phyloP scores from a whole-genome alignment of 2,329 filamentous ascomycete genomes.

The Capronia epimyces region DNA sequence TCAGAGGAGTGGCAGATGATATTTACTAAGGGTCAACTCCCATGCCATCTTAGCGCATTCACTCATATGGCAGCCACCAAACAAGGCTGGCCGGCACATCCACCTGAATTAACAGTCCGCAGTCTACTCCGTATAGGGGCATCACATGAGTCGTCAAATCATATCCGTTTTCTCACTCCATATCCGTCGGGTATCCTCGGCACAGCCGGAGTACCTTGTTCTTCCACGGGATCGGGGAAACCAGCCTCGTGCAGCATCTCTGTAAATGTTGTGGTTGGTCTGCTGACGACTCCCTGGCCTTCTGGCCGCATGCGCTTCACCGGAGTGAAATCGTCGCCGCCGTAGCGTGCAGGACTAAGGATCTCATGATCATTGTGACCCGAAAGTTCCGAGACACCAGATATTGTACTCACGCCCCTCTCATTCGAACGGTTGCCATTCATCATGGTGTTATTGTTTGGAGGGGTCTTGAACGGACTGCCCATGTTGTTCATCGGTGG shows the following conservation, averaged over 20 bases:
- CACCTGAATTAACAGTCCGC: neutral
- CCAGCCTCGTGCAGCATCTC: slow-evolving; percentile 27
- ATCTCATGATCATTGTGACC: slow-evolving; percentile 8
- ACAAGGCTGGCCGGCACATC: neutral
- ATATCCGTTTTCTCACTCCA: slow-evolving; percentile 9
- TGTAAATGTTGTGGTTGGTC: slow-evolving; percentile 27
- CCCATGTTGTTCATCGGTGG: slow-evolving; percentile 16
- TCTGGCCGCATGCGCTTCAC: slow-evolving; percentile 10
- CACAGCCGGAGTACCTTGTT: slow-evolving; percentile 20
- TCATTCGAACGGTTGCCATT: slow-evolving; percentile 10
- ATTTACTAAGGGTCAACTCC: neutral
- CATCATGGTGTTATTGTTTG: slow-evolving; percentile 11
- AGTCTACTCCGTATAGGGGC: neutral
- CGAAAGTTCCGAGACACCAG: slow-evolving; percentile 10
- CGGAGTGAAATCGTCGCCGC: slow-evolving; percentile 9
- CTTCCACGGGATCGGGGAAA: slow-evolving; percentile 24
- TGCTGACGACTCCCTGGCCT: slow-evolving; percentile 11
- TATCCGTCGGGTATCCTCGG: slow-evolving; percentile 25
- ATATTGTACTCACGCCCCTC: slow-evolving; percentile 18
- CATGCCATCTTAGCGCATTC: neutral
- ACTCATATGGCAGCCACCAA: neutral
- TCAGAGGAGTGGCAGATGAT: neutral
- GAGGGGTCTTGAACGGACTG: slow-evolving; percentile 27
- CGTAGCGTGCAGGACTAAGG: slow-evolving; percentile 24
- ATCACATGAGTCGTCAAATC: neutral